Base-by-base conservation (phyloP, 2,329 filamentous ascomycete species). In the Talaromyces sp. region DNA sequence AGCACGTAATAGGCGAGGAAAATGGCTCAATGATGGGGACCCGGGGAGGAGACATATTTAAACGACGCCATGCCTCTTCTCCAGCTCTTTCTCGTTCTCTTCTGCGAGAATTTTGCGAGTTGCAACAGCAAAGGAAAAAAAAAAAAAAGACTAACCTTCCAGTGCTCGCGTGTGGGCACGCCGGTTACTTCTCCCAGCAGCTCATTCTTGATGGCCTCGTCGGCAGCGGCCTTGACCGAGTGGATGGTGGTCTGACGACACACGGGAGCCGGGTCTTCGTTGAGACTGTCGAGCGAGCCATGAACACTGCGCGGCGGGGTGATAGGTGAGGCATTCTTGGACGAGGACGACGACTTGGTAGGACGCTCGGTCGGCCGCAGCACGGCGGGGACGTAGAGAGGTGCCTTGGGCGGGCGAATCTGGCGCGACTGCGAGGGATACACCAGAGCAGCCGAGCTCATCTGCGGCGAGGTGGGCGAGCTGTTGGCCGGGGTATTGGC, bases 311-410 rank as follows among this genome's bases (percentile, higher is more conserved):
- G 78, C 1, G 82, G 79, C 19, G 80, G 80, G 7, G 79, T 81
- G 59, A 74, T 76, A 59, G 78, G 72, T 65, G 78, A 75, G 0
- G 73, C 65, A 57, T 73, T 78, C 55, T 73, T 70, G 10, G 53
- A 50, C 17, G 52, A 32, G 6, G 53, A 38, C 21, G 58, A 51
- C 21, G 58, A 52, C 29, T 43, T 31, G 10, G n/a, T 17, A 6
- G 59, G 59, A 60, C 80, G 78, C 71, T 87, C 82, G 31, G 84
- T 87, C 57, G 82, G 85, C 58, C 86, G 80, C 63, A 88, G 75
- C 8, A 82, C 85, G 11, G 86, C 86, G 26, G 86, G 86, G 24
- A 87, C 81, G 69, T 87, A 87, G 56, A 87, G 77, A 32, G 85
- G 84, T 24, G 81, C 80, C 71, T 86, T 85, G 55, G 81, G 80